Conservation (phyloP, 2,329 filamentous ascomycete genomes). For the Pyricularia grisea region DNA sequence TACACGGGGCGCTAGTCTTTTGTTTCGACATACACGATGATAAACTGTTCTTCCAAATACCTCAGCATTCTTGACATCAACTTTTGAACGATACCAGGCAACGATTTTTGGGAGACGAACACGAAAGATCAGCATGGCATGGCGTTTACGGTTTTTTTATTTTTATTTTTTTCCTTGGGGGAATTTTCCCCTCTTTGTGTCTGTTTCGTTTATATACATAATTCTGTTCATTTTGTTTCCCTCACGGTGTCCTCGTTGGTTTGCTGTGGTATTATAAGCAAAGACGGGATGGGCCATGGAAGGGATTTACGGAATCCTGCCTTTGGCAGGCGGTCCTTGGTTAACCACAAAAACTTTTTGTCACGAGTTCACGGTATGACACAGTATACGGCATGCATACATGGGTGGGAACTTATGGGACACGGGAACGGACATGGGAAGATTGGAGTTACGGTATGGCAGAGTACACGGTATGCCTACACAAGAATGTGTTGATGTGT, state of each 20-base stretch:
- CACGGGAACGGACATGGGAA: neutral
- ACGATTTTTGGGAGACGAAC: neutral
- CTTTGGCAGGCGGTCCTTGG: neutral
- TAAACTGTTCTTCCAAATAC: neutral
- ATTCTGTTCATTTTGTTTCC: neutral
- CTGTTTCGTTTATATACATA: neutral
- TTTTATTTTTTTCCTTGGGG: neutral
- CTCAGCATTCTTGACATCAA: neutral
- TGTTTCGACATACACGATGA: constrained; percentile 5
- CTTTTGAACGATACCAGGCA: neutral
- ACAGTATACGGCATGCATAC: neutral
- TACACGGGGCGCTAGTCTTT: neutral
- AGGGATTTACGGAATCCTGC: neutral
- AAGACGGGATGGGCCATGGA: neutral
- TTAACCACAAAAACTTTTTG: neutral
- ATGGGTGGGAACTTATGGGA: neutral
- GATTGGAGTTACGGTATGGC: neutral
- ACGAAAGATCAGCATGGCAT: constrained; percentile 1
- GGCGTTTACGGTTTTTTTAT: neutral
- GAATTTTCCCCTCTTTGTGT: neutral
- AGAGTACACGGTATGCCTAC: constrained; percentile 3
- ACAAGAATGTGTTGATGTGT: neutral
- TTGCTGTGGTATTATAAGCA: neutral
- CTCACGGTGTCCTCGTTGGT: neutral
- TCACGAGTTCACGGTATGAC: neutral